Evolutionary conservation across 768 basidiomycete genomes (phyloP).

Genomic region (Mycena crocata): DNA sequence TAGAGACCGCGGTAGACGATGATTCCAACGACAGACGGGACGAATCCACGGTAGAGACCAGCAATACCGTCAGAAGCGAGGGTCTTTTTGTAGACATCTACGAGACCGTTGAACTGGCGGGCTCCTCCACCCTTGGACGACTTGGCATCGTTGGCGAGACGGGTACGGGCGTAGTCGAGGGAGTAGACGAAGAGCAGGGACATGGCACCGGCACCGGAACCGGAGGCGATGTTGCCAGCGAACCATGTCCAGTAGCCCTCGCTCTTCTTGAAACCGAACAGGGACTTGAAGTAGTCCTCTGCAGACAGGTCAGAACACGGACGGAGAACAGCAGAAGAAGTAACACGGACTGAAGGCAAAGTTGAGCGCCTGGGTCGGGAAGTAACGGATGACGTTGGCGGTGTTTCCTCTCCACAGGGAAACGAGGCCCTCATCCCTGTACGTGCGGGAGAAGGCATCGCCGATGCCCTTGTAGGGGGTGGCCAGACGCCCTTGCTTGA

Average conservation of each 20-base stretch:
- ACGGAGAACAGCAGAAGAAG: background rate
- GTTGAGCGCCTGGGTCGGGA: conserved; percentile 99
- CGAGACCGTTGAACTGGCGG: conserved; percentile 98
- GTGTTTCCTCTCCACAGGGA: conserved; percentile 99
- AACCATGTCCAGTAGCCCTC: conserved; percentile 99
- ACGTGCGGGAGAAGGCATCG: conserved; percentile 94
- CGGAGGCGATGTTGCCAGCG: conserved; percentile 96
- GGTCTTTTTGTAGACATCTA: conserved; percentile 98
- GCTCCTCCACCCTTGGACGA: conserved; percentile 90
- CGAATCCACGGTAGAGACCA: conserved; percentile 99
- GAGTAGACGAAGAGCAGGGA: conserved; percentile 99
- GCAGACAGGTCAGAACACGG: conserved; percentile 33
- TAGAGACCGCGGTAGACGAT: conserved; percentile 99
- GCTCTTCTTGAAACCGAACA: conserved; percentile 98
- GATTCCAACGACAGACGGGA: conserved; percentile 99
- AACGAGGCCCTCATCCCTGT: conserved; percentile 93
- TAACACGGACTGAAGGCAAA: conserved; percentile 94
- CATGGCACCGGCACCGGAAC: conserved; percentile 99
- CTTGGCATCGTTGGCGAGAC: conserved; percentile 98
- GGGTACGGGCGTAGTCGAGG: conserved; percentile 98
- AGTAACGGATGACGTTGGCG: conserved; percentile 99
- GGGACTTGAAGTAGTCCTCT: conserved; percentile 99
- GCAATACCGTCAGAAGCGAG: conserved; percentile 97
- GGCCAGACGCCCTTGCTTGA: conserved; percentile 98
- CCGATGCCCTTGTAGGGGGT: conserved; percentile 95